These are phyloP conservation scores for Claviceps fusiformis DNA, from an alignment of 2,329 filamentous ascomycete genomes.

Conservation along the genomic window DNA sequence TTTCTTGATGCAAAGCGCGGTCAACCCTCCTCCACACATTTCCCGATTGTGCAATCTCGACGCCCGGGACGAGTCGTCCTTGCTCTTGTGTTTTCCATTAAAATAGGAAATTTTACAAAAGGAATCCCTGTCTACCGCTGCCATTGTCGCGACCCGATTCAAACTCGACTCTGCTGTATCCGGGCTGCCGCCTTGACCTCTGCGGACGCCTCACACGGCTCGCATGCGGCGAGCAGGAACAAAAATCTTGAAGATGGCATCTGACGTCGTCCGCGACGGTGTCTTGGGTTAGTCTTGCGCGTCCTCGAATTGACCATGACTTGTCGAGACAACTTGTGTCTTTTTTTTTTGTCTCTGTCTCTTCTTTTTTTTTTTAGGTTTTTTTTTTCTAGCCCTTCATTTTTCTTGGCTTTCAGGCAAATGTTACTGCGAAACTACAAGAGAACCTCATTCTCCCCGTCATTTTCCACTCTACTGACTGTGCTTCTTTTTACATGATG, in stretches of 20 bases:
- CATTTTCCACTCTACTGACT: background rate
- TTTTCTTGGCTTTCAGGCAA: too few relatives aligned
- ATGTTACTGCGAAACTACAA: too few relatives aligned
- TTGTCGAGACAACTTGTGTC: background rate
- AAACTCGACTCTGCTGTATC: background rate
- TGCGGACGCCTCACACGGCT: constrained; percentile 6
- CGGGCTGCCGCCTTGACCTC: background rate
- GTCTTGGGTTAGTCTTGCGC: constrained; percentile 36
- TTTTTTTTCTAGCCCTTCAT: background rate
- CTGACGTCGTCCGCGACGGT: constrained; percentile 39
- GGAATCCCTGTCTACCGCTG: background rate
- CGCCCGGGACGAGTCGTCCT: too few relatives aligned
- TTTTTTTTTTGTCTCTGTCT: background rate
- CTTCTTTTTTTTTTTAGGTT: background rate
- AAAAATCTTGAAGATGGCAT: constrained; percentile 36
- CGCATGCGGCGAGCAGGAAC: constrained; percentile 18
- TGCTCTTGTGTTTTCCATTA: background rate
- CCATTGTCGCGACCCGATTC: background rate
- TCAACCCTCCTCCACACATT: background rate
- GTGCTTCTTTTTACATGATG: constrained; percentile 1
- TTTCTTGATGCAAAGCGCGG: background rate
- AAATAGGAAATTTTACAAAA: background rate
- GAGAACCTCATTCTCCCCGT: background rate
- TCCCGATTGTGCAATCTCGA: background rate
- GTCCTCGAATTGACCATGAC: background rate